Conservation (phyloP, 2,329 filamentous ascomycete genomes). For the Sarocladium oryzae region DNA sequence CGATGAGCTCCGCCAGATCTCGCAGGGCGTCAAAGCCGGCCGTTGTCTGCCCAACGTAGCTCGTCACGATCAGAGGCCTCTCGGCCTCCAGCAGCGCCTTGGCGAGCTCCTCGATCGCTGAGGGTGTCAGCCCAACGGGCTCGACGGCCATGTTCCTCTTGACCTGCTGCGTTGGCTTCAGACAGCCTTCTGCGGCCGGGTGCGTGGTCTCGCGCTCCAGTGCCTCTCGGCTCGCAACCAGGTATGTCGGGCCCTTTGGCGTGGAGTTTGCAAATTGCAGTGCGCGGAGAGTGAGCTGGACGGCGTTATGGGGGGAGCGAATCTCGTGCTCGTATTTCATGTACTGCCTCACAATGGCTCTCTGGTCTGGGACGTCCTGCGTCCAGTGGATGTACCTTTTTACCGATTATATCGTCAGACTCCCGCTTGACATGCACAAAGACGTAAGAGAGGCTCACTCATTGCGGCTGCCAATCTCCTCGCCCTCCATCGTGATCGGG, state of each 20-base stretch:
- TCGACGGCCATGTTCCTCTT: conserved; percentile 11
- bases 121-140: conserved; percentile 9
- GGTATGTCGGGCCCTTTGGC: conserved; percentile 20
- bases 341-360: conserved; percentile 27
- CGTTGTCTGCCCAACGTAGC: conserved; percentile 12
- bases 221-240: conserved; percentile 20
- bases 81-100: conserved; percentile 7
- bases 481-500: conserved; percentile 36
- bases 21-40: conserved; percentile 12
- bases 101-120: conserved; percentile 10
- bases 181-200: not conserved
- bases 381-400: conserved; percentile 37
- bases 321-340: conserved; percentile 24
- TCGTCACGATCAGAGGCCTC: conserved; percentile 14
- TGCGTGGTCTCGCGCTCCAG: conserved; percentile 17
- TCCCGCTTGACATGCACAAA: too few relatives aligned
- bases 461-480: conserved; percentile 32
- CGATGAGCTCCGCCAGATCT: conserved; percentile 14
- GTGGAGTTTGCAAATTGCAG: conserved; percentile 21
- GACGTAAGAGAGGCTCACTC: too few relatives aligned
- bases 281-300: conserved; percentile 20
- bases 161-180: conserved; percentile 11
- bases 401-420: too few relatives aligned
- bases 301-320: conserved; percentile 20
- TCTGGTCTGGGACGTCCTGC: conserved; percentile 35